Base-by-base conservation (phyloP, 2,329 filamentous ascomycete genomes). In the Capronia coronata region DNA sequence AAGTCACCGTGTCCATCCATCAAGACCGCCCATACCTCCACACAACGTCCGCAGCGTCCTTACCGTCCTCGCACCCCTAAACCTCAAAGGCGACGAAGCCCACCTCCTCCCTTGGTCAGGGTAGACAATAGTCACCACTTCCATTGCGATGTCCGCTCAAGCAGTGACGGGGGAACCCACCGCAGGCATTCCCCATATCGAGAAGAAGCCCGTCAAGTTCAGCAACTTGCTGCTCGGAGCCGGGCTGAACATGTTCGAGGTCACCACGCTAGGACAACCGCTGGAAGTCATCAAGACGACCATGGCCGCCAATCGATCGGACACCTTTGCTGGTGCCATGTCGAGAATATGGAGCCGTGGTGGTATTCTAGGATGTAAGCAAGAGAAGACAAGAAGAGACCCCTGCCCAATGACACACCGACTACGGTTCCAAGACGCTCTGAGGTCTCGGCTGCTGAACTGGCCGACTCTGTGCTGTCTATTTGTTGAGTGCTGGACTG, bases 131-230 rank as follows among this genome's bases (percentile, higher is more conserved):
- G 66, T 64, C 71, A 72, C 73, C 73, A 73, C 75, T 66, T 66
- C 67, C 68, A n/a, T 43, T 71, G 75, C 70, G 71, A 84, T 86
- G 80, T 80, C 80, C 71, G 73, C 77, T 66, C 52, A 59, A 53
- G 51, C 54, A 50, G 54, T 58, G 38, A 54, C 59, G 46, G 56
- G 52, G 14, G 34, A 37, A 37, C 47, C 59, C 27, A 55, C 57
- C 18, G 59, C 62, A 22, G 51, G 48, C 32, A 38, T 53, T 19
- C 56, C 64, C 49, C 74, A 70, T 71, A 75, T 94, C 69, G 90
- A 96, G 84, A 97, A 97, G 86, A 97, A 97, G 82, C 93, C 93
- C 61, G 81, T 98, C 81, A 97, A 96, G 82, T 97, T 97, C 80
- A 95, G 89, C 77, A 98, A 98, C 76, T 73, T 98, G 80, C 77